A percentile compares a stretch with the other conserved stretches of the same genome.
Conservation (phyloP, 805 yeast genomes). For the Yarrowia keelungensis region DNA sequence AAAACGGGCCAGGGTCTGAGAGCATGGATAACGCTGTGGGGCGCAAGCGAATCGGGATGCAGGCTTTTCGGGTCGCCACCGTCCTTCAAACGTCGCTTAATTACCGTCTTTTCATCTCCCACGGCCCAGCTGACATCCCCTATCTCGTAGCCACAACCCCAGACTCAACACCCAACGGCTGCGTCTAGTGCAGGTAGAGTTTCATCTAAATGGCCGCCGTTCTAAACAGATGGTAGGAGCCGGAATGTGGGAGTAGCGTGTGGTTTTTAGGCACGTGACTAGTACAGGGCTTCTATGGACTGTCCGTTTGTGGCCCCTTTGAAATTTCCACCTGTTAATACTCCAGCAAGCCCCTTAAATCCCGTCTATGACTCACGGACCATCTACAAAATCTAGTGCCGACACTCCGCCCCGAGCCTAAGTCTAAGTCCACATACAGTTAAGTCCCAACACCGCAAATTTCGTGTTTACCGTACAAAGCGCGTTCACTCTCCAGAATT, state of each 20-base stretch:
- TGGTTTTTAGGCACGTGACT: too few species aligned
- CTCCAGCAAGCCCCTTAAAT: too few species aligned
- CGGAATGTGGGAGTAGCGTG: too few species aligned
- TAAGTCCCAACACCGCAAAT: conserved; percentile 34
- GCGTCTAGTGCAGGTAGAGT: conserved; percentile 27
- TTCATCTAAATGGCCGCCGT: conserved; percentile 18
- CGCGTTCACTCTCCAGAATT: conserved; percentile 8
- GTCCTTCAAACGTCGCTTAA: neutral
- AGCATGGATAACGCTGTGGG: neutral
- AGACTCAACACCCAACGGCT: conserved; percentile 33
- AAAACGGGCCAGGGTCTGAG: neutral
- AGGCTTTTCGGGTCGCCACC: conserved; percentile 3
- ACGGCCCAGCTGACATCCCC: neutral
- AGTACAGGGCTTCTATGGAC: too few species aligned
- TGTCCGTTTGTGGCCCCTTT: too few species aligned
- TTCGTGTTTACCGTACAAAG: conserved; percentile 33
- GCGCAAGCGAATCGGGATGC: neutral
- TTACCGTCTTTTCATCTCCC: too few species aligned
- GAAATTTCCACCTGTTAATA: neutral
- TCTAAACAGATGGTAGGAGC: neutral
- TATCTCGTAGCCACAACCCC: conserved; percentile 16
- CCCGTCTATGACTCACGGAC: conserved; percentile 2
- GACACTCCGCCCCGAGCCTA: conserved; percentile 36
- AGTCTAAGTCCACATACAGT: conserved; percentile 21
- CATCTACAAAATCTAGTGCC: neutral